Percentiles rank a stretch among this genome's conserved stretches.
These are phyloP conservation scores for Erythrobasidium hasegawianum DNA, from an alignment of 1,284 basidiomycete species.

Conservation along the genomic window DNA sequence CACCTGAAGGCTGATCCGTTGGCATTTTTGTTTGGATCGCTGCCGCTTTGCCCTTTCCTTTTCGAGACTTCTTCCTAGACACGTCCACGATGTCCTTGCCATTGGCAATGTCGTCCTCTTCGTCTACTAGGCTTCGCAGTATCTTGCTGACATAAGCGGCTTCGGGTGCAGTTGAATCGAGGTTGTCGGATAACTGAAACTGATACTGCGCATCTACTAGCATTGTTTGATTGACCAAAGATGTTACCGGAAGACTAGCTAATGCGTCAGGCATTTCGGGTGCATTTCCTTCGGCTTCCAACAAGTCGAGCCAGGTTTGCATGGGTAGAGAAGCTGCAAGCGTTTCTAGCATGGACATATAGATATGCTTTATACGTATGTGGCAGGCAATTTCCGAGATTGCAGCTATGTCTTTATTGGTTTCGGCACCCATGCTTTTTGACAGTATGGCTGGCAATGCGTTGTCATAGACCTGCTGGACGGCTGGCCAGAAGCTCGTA, in stretches of 20 bases:
- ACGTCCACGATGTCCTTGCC: background rate
- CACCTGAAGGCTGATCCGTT: too few relatives aligned
- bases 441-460: slow-evolving; percentile 1
- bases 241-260: slow-evolving; percentile 6
- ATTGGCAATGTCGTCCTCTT: background rate
- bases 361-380: slow-evolving; percentile 1
- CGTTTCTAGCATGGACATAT: slow-evolving; percentile 5
- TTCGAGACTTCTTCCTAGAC: background rate
- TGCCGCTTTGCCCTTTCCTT: background rate
- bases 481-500: slow-evolving; percentile 9
- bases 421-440: background rate
- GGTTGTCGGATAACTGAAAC: background rate
- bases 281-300: slow-evolving; percentile 22
- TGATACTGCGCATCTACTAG: slow-evolving; percentile 21
- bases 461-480: slow-evolving; percentile 20
- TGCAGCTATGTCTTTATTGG: background rate
- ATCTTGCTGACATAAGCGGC: background rate
- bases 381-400: background rate
- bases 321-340: background rate
- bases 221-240: slow-evolving; percentile 18
- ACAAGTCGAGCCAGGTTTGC: background rate
- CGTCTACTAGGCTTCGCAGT: background rate
- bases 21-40: background rate
- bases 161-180: background rate
- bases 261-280: slow-evolving; percentile 6